These are phyloP conservation scores for Blastosporella zonata DNA, from an alignment of 1,284 basidiomycete genomes.

Conservation along the genomic window DNA sequence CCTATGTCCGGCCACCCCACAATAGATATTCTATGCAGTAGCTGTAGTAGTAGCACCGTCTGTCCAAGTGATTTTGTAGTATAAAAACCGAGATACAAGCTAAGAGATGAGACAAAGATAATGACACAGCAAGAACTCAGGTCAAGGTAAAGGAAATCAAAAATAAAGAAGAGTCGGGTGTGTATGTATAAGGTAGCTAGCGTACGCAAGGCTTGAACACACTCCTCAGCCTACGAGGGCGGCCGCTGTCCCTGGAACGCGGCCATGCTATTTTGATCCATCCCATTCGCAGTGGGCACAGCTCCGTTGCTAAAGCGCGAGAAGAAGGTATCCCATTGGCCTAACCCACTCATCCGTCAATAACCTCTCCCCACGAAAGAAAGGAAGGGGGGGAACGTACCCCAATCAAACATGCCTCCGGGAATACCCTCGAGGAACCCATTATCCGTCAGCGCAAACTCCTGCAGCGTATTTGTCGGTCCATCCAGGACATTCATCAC, in stretches of 20 bases:
- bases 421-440: conserved; percentile 79
- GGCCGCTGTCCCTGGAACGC: conserved; percentile 19
- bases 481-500: conserved; percentile 73
- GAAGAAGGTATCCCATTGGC: conserved; percentile 79
- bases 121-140: background rate
- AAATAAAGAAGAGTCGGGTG: background rate
- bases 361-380: background rate
- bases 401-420: conserved; percentile 86
- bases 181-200: background rate
- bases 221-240: conserved; percentile 8
- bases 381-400: conserved; percentile 40
- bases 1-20: background rate
- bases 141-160: background rate
- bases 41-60: background rate
- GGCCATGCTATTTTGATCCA: conserved; percentile 14
- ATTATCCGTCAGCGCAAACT: conserved; percentile 65
- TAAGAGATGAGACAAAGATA: background rate
- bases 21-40: background rate
- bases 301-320: conserved; percentile 31
- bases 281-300: conserved; percentile 17
- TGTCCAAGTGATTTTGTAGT: background rate
- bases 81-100: background rate
- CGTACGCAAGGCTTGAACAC: background rate
- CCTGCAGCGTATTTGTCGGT: conserved; percentile 52
- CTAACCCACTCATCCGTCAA: conserved; percentile 32